Base-by-base conservation (phyloP, 176 grass and related monocot genomes). In the Aegilops speltoides region DNA sequence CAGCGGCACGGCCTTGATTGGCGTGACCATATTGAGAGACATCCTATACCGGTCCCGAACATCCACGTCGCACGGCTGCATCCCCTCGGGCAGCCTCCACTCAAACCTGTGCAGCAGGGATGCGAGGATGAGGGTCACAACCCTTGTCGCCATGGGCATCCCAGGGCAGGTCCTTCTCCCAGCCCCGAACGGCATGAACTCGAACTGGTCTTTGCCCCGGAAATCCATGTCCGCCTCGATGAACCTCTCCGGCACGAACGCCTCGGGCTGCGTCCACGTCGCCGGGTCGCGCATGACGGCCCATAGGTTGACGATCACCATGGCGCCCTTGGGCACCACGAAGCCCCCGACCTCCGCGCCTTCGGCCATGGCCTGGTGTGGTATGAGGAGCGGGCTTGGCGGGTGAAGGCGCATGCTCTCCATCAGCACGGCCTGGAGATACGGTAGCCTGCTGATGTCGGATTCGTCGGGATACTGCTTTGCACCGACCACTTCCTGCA, bases 151-250 rank as follows among this genome's bases (percentile, higher is more conserved):
- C 76, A 93, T 88, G 1, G 88, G 76, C 83, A 69, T 64, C 6
- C 94, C 94, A 2, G 91, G 91, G 40, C 94, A 96, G 14, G 72
- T 46, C 86, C 87, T 34, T 78, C 91, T 64, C 12, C 91, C 89
- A 0, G 89, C 83, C 4, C 94, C 89, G 64, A 96, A 96, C 28
- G 94, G 86, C 82, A 96, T 82, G 77, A 91, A 91, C 52, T 82
- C 89, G 1, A 86, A 82, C 45, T 38, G 2, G 24, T 72, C 73
- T 50, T 45, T 54, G 16, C 64, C 89, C 1, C 84, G 80, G 89
- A 93, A 93, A 4, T 84, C 86, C 56, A 75, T 14, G 14, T 88
- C 71, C 2, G 63, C 80, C 20, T 26, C 84, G 7, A 40, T 22
- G 80, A 95, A 95, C 64, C 89, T 45, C 64, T 93, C 89, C 14